phyloP scores from a whole-genome alignment of 306 rosid species.

The Citrullus amarus region DNA sequence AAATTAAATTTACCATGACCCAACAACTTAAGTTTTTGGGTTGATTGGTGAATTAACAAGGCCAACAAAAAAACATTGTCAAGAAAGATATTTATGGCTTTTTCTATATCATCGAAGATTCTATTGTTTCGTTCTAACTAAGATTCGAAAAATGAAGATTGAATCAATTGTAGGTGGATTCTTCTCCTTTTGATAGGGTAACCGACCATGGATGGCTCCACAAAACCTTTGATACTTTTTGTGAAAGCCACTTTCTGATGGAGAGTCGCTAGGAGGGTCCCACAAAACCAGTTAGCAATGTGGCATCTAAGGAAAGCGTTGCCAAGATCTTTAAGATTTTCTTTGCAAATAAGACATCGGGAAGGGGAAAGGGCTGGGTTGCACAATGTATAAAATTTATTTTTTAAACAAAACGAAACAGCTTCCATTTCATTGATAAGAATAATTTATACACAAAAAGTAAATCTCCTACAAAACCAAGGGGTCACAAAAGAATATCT shows the following conservation, averaged over 20 bases:
- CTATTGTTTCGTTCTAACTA: not conserved
- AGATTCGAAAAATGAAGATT: not conserved
- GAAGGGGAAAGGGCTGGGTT: not conserved
- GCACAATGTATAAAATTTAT: not conserved
- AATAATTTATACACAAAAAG: not conserved
- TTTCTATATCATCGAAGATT: not conserved
- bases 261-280: not conserved
- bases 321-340: not conserved
- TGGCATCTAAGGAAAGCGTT: not conserved
- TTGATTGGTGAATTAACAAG: no score
- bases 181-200: not conserved
- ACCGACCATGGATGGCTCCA: not conserved
- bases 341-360: not conserved
- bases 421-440: not conserved
- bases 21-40: no score
- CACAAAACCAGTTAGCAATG: not conserved
- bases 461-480: not conserved
- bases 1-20: no score
- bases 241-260: not conserved
- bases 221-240: not conserved
- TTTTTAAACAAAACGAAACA: not conserved
- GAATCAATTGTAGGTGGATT: not conserved
- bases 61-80: not conserved
- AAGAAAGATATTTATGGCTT: not conserved
- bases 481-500: not conserved